Evolutionary conservation across 768 basidiomycete genomes (phyloP).

Genomic region (Mrakia hoshinonis): DNA sequence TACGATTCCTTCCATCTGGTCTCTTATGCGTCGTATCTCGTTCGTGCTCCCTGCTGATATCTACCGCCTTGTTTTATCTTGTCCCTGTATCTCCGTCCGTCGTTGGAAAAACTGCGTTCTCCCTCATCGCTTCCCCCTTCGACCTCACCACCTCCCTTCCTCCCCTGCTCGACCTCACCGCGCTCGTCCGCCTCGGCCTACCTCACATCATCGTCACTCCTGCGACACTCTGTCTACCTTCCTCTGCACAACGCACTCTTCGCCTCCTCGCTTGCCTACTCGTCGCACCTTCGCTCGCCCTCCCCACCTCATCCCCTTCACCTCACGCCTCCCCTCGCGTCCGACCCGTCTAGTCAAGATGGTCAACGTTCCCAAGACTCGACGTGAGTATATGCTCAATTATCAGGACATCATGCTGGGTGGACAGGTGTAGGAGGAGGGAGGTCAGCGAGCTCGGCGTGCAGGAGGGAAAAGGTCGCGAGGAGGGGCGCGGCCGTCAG

Average conservation of each 20-base stretch:
- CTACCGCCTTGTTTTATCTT: background rate
- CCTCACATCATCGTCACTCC: background rate
- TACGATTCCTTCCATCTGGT: background rate
- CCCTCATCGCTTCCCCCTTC: background rate
- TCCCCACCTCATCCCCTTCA: background rate
- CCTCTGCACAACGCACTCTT: background rate
- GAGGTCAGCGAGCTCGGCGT: background rate
- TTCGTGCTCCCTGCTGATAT: background rate
- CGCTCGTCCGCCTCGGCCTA: background rate
- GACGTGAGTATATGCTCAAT: constrained; percentile 14
- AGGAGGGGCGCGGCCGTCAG: too few species aligned
- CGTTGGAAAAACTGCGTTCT: background rate
- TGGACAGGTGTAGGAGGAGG: background rate
- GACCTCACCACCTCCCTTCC: background rate
- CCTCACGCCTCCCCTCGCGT: background rate
- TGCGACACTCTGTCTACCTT: background rate
- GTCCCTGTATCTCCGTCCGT: background rate
- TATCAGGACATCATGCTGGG: background rate
- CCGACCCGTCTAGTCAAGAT: constrained; percentile 12
- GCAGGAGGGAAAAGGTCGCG: background rate
- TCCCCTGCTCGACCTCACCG: background rate
- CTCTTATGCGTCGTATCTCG: too few species aligned
- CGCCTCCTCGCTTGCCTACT: background rate
- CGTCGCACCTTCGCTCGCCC: background rate
- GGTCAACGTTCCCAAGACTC: constrained; percentile 31